These are phyloP conservation scores for Colletotrichum lentis DNA, from an alignment of 2,329 filamentous ascomycete genomes.

Conservation along the genomic window DNA sequence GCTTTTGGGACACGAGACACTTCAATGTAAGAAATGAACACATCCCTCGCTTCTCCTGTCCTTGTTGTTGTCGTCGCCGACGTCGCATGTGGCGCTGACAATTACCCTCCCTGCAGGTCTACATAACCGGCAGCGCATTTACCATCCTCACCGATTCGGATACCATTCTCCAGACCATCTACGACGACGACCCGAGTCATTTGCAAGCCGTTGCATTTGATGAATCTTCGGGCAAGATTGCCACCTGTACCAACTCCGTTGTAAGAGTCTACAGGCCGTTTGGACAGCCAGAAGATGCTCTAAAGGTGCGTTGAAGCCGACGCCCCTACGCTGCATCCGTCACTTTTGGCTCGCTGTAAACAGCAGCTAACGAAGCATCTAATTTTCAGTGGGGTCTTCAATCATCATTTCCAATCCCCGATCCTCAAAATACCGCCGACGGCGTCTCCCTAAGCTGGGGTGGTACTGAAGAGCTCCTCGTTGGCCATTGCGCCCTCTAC, in stretches of 20 bases:
- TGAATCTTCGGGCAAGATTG: slow-evolving; percentile 84
- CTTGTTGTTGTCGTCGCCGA: not conserved
- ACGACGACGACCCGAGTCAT: slow-evolving; percentile 74
- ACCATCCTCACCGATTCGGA: slow-evolving; percentile 80
- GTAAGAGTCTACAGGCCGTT: slow-evolving; percentile 83
- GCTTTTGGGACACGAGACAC: slow-evolving; percentile 75
- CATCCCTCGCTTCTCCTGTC: slow-evolving; percentile 22
- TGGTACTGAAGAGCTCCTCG: slow-evolving; percentile 80
- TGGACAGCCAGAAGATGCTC: slow-evolving; percentile 71
- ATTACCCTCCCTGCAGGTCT: slow-evolving; percentile 64
- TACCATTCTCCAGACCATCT: slow-evolving; percentile 86
- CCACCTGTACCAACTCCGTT: slow-evolving; percentile 70
- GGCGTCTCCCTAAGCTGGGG: slow-evolving; percentile 79
- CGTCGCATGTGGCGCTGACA: slow-evolving; percentile 22
- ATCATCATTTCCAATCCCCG: slow-evolving; percentile 61
- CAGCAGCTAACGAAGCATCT: slow-evolving; percentile 7
- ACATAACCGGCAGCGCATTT: slow-evolving; percentile 88
- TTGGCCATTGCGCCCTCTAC: slow-evolving; percentile 74
- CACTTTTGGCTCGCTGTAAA: not conserved
- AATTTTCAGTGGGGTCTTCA: slow-evolving; percentile 69
- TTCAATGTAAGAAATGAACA: slow-evolving; percentile 67
- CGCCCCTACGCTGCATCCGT: not conserved
- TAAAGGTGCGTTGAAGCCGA: slow-evolving; percentile 68
- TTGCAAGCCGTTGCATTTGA: slow-evolving; percentile 84
- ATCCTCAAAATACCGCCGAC: slow-evolving; percentile 48